Evolutionary conservation across 305 asterid genomes (phyloP).

Genomic region (Rubia tinctorum): DNA sequence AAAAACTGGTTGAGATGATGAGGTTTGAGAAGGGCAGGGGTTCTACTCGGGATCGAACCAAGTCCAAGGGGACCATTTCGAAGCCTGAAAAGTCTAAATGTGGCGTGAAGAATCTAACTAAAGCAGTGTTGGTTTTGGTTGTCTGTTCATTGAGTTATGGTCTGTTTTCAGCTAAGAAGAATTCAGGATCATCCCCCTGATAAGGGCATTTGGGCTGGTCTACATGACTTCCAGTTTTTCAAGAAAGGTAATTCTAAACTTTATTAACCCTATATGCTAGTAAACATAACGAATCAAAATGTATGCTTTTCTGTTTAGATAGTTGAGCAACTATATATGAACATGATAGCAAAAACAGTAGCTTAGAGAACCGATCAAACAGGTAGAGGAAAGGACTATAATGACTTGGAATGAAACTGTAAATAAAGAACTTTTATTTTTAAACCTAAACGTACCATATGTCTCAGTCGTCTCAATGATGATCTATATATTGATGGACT

Average conservation of each 20-base stretch:
- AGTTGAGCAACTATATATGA: background rate
- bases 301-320: background rate
- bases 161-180: background rate
- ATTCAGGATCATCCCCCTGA: background rate
- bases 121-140: constrained; percentile 34
- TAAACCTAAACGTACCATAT: background rate
- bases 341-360: no score
- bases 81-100: constrained; percentile 27
- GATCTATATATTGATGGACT: background rate
- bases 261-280: background rate
- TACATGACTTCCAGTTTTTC: background rate
- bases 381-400: no score
- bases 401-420: background rate
- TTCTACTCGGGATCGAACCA: background rate
- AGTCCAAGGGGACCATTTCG: constrained; percentile 17
- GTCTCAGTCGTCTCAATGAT: background rate
- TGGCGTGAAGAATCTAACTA: constrained; percentile 26
- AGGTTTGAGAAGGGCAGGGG: background rate
- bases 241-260: background rate
- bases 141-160: constrained; percentile 33
- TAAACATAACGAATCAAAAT: background rate
- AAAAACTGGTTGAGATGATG: background rate
- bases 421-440: background rate
- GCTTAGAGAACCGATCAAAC: background rate
- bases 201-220: background rate